Base-by-base conservation (phyloP, 2,329 filamentous ascomycete species). In the Cytospora leucostoma region DNA sequence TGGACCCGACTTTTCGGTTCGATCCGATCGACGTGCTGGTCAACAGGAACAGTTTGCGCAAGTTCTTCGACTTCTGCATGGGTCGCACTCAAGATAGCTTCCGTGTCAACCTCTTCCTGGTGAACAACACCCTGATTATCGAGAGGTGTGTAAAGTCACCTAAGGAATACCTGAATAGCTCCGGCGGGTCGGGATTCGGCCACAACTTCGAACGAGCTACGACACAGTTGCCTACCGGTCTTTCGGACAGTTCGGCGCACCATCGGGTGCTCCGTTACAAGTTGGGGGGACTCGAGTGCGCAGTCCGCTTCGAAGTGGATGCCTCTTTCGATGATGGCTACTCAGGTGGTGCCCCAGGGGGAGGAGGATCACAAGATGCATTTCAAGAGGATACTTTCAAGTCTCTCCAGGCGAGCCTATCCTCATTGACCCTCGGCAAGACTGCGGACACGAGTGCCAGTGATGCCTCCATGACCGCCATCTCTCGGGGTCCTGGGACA, bases 1-100 rank as follows among this genome's bases (percentile, higher is more conserved):
- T 70, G 69, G 68, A 66, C 6, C 69, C 69, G 0, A 33, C 21
- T 0, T 63, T 65, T 54, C 65, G 59, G 17, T 74, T 75, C 33
- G 60, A 68, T 55, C 55, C 71, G 1, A 54, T 74, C 27, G 72
- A 75, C 40, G 47, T 75, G 2, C 61, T 76, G 3, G 56, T 67
- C 21, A 72, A 73, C 50, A 69, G 71, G 5, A 71, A 68, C 50
- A 67, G 63, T 60, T 59, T 71, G 47, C 67, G 61, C 49, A 68
- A 66, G 44, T 58, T 75, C 1, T 65, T 73, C 19, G 65, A 72
- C 19, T 70, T 74, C 54, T 63, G 49, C 49, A 19, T 44, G 33
- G 56, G 61, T 7, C 35, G 37, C 32, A 11, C 8, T 2, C 37
- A 53, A 34, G 32, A 54, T 27, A 63, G 49, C 35, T 63, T 63